Percentiles rank a stretch among this genome's conserved stretches.
These are phyloP conservation scores for Hygrophoropsis aurantiaca DNA, from an alignment of 768 basidiomycete species.

Conservation along the genomic window DNA sequence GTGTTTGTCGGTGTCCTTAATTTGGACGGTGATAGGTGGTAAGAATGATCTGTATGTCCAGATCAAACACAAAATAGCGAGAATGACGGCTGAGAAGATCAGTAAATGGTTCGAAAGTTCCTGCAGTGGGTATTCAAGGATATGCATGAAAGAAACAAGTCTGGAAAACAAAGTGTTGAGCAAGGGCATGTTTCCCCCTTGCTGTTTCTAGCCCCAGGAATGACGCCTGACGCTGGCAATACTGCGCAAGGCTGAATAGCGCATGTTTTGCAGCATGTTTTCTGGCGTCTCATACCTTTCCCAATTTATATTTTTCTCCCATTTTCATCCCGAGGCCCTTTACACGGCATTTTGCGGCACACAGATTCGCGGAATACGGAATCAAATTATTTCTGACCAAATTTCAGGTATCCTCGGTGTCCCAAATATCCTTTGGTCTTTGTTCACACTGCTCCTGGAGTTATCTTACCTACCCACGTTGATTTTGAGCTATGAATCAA, in stretches of 20 bases:
- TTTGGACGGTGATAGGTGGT: neutral
- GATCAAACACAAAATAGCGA: conserved; percentile 8
- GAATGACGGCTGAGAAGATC: neutral
- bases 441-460: conserved; percentile 6
- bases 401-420: neutral
- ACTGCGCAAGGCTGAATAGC: too few species aligned
- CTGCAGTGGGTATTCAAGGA: neutral
- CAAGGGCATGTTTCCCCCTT: conserved; percentile 1
- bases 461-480: conserved; percentile 7
- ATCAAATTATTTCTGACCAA: too few species aligned
- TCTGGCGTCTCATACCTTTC: too few species aligned
- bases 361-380: too few species aligned
- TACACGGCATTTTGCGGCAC: too few species aligned
- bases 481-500: conserved; percentile 19
- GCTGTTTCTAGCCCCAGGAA: too few species aligned
- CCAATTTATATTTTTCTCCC: too few species aligned
- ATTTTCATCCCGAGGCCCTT: too few species aligned
- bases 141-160: neutral
- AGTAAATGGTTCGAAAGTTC: neutral
- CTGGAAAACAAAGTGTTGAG: conserved; percentile 3
- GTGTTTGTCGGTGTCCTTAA: conserved; percentile 1
- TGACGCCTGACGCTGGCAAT: too few species aligned
- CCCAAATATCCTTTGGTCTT: too few species aligned
- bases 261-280: too few species aligned
- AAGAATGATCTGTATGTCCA: conserved; percentile 4